These are phyloP conservation scores for Aspergillus carlsbadensis DNA, from an alignment of 495 filamentous ascomycete genomes.

Conservation along the genomic window DNA sequence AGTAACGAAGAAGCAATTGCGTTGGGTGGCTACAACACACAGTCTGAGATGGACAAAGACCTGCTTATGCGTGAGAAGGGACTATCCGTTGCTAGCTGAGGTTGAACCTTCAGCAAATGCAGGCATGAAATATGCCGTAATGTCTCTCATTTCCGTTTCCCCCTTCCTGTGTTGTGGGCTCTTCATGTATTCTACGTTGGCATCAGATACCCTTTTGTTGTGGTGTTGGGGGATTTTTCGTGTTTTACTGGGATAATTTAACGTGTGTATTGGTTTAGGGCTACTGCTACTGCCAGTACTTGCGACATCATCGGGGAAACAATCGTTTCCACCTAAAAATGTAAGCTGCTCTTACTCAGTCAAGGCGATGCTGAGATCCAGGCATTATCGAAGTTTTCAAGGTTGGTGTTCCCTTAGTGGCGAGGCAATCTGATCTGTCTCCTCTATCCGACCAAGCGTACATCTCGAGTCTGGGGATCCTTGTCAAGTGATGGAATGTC, in stretches of 20 bases:
- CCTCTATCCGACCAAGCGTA: no score
- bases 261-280: background rate
- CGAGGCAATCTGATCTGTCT: no score
- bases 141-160: background rate
- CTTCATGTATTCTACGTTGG: slow-evolving; percentile 10
- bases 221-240: background rate
- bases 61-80: slow-evolving; percentile 27
- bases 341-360: no score
- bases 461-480: no score
- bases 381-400: no score
- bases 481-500: no score
- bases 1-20: slow-evolving; percentile 28
- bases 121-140: background rate
- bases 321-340: no score
- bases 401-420: no score
- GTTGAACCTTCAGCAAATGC: background rate
- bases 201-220: slow-evolving; percentile 11
- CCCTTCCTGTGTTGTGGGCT: background rate
- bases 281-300: background rate
- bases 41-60: slow-evolving; percentile 32
- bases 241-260: background rate
- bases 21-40: slow-evolving; percentile 30
- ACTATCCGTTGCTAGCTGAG: slow-evolving; percentile 3
- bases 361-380: no score
- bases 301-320: no score